A percentile compares a stretch with the other conserved stretches of the same genome.
These are phyloP conservation scores for Trichoderma asperellum DNA, from an alignment of 2,329 filamentous ascomycete species.

Conservation along the genomic window DNA sequence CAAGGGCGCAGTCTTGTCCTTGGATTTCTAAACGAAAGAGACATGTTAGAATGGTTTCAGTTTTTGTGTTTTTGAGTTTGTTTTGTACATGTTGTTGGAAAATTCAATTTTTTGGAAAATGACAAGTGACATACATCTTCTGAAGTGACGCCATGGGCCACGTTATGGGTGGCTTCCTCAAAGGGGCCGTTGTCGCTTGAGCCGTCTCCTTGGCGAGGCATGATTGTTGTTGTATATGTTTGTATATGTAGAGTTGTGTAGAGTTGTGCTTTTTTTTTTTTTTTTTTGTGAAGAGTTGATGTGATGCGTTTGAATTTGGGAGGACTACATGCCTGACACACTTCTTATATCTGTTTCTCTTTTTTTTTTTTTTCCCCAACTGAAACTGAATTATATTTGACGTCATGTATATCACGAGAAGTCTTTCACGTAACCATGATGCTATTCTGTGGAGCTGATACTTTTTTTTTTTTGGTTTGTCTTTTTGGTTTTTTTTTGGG, in stretches of 20 bases:
- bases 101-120: not conserved
- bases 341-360: not conserved
- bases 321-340: too few species aligned
- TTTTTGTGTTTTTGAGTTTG: not conserved
- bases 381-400: not conserved
- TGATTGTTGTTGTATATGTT: slow-evolving; percentile 40
- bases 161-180: slow-evolving; percentile 44
- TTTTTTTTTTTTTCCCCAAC: too few species aligned
- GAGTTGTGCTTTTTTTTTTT: not conserved
- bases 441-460: slow-evolving; percentile 22
- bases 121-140: slow-evolving; percentile 41
- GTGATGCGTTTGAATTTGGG: not conserved
- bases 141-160: slow-evolving; percentile 50
- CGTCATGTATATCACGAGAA: not conserved
- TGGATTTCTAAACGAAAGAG: slow-evolving; percentile 30
- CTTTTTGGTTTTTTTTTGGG: too few species aligned
- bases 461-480: not conserved
- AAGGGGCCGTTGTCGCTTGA: slow-evolving; percentile 52
- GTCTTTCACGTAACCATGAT: slow-evolving; percentile 22
- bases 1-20: slow-evolving; percentile 54
- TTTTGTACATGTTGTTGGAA: not conserved
- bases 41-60: not conserved
- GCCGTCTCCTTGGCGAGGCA: slow-evolving; percentile 57
- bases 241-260: not conserved
- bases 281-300: not conserved